Percentiles rank a stretch among this genome's conserved stretches.
phyloP scores from a whole-genome alignment of 345 rosid genomes.

The Aurinia saxatilis region DNA sequence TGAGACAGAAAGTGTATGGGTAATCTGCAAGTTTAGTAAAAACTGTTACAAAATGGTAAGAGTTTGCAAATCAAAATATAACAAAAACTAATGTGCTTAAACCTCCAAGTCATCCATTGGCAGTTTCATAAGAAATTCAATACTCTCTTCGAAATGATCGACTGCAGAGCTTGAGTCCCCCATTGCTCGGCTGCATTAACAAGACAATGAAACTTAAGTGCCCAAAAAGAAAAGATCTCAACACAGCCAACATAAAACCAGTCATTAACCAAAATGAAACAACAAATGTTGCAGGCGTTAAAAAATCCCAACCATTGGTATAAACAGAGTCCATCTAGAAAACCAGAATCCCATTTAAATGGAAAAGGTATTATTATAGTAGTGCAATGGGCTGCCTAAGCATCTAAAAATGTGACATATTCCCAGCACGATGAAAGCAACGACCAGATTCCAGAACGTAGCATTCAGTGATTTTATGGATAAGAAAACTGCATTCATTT shows the following conservation, averaged over 20 bases:
- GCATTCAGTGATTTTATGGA: neutral
- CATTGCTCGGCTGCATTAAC: constrained; percentile 68
- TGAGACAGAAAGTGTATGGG: constrained; percentile 90
- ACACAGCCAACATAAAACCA: too few species aligned
- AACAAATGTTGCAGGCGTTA: neutral
- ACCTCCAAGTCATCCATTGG: constrained; percentile 87
- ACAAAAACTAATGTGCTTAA: constrained; percentile 13
- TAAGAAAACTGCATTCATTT: neutral
- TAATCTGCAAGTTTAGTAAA: constrained; percentile 40
- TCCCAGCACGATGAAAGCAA: neutral
- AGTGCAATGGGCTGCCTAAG: neutral
- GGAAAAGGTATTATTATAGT: neutral
- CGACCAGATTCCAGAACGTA: neutral
- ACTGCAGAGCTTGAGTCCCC: constrained; percentile 78
- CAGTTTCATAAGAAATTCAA: constrained; percentile 62
- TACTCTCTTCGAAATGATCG: constrained; percentile 80
- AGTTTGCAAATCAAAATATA: neutral
- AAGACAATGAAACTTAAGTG: neutral
- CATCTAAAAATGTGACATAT: neutral
- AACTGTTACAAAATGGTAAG: constrained; percentile 3
- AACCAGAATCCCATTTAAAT: neutral
- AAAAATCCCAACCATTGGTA: neutral
- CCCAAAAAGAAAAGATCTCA: neutral
- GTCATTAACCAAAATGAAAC: constrained; percentile 3
- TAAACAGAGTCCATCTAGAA: neutral